These are phyloP conservation scores for Lodderomyces orthopsilosis DNA, from an alignment of 1,139 yeast genomes.

Conservation along the genomic window DNA sequence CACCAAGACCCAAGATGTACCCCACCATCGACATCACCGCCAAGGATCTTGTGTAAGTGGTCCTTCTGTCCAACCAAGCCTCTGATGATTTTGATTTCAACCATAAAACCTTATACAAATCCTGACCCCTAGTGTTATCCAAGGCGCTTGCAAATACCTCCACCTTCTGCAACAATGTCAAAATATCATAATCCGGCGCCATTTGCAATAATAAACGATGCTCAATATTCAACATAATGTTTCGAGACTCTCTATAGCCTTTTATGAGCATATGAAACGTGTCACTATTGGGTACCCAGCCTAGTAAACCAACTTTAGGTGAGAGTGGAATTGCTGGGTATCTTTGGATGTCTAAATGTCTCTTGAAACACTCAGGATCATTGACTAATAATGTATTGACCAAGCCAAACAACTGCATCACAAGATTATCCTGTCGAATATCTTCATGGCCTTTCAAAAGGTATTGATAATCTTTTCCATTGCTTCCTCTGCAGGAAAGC, in stretches of 20 bases:
- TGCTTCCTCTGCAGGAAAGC: slow-evolving; percentile 75
- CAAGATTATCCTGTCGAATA: slow-evolving; percentile 94
- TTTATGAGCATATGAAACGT: slow-evolving; percentile 92
- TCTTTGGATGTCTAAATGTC: slow-evolving; percentile 90
- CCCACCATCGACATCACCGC: slow-evolving; percentile 99
- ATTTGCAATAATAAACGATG: slow-evolving; percentile 94
- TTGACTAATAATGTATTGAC: slow-evolving; percentile 86
- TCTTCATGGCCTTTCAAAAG: slow-evolving; percentile 94
- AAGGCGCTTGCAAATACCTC: slow-evolving; percentile 96
- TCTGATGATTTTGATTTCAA: slow-evolving; percentile 93
- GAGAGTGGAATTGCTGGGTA: slow-evolving; percentile 93
- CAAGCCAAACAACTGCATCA: slow-evolving; percentile 95
- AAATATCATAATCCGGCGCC: slow-evolving; percentile 95
- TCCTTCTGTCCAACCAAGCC: slow-evolving; percentile 96
- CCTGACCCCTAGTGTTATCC: slow-evolving; percentile 96
- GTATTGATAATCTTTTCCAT: slow-evolving; percentile 85
- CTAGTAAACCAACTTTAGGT: slow-evolving; percentile 93
- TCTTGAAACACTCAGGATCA: slow-evolving; percentile 93
- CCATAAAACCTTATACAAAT: slow-evolving; percentile 93
- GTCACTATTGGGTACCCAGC: slow-evolving; percentile 98
- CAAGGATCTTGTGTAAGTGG: slow-evolving; percentile 90
- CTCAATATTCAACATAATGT: slow-evolving; percentile 85
- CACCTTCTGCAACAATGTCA: slow-evolving; percentile 86
- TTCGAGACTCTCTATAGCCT: slow-evolving; percentile 89
- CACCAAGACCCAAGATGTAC: slow-evolving; percentile 92